These are phyloP conservation scores for Zygotorulaspora sp. DNA, from an alignment of 805 yeast genomes.

Conservation along the genomic window DNA sequence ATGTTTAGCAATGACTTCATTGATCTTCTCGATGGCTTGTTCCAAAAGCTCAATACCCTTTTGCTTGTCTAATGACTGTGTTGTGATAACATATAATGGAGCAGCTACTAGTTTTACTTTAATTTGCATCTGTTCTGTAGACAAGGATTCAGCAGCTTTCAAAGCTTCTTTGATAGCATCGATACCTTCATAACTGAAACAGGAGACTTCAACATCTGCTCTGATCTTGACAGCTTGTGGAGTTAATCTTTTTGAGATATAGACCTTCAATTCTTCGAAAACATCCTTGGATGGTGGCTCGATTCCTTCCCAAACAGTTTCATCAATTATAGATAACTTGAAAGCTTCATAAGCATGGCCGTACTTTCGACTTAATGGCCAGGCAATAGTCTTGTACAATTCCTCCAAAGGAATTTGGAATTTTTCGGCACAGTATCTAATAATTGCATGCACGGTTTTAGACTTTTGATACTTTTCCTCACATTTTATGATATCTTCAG, in stretches of 20 bases:
- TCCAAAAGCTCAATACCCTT: conserved; percentile 78
- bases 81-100: conserved; percentile 89
- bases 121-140: conserved; percentile 81
- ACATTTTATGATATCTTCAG: conserved; percentile 95
- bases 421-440: conserved; percentile 97
- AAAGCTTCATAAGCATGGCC: conserved; percentile 98
- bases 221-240: conserved; percentile 97
- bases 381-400: conserved; percentile 83
- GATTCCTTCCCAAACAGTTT: conserved; percentile 75
- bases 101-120: conserved; percentile 96
- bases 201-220: conserved; percentile 97
- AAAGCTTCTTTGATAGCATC: conserved; percentile 93
- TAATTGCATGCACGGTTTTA: conserved; percentile 95
- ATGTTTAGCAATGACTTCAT: conserved; percentile 58
- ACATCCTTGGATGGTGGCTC: conserved; percentile 67
- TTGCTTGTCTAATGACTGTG: conserved; percentile 87
- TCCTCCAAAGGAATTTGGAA: conserved; percentile 82
- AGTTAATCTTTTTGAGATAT: conserved; percentile 89
- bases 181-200: conserved; percentile 95
- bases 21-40: conserved; percentile 73
- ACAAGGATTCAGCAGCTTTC: conserved; percentile 74
- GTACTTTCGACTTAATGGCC: conserved; percentile 94
- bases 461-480: conserved; percentile 96
- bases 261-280: conserved; percentile 76
- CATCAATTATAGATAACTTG: conserved; percentile 90